Base-by-base conservation (phyloP, 2,329 filamentous ascomycete species). In the Lachnellula hyalina region DNA sequence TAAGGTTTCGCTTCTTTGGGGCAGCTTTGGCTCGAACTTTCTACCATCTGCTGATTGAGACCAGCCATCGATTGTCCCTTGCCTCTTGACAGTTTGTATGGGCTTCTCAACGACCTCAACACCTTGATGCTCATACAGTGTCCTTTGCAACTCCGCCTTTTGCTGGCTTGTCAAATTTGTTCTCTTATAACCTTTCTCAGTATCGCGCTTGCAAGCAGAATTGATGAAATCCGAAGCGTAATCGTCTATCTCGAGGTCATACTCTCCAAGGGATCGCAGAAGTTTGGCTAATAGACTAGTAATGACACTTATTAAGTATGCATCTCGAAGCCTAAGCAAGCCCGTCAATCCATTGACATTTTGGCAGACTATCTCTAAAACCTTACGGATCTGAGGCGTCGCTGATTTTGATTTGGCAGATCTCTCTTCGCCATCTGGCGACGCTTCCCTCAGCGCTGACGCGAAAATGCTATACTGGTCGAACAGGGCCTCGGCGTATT, bases 241-340 rank as follows among this genome's bases (percentile, higher is more conserved):
- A 14, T 80, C 69, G 38, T 84, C 81, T 32, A 96, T 81, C 51
- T 85, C 83, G 62, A 96, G 84, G 51, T 82, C 79, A 49, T 89
- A 86, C 61, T 92, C 86, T 41, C 85, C 84, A n/a, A 99, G 76
- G 21, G 90, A 86, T 14, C 82, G 82, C 36, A 99, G 79, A 55
- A 99, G 85, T 69, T 96, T 96, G 63, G 85, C 84, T 34, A 96
- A 82, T 28, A 97, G 81, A 28, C 84, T 85, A 48, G 96, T 90
- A 14, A 93, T 86, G 40, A 90, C 90, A 56, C 81, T 84, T 36
- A 94, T 86, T 7, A 99, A 80, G 71, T 91, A 96, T 53, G 84
- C 80, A 69, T 99, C 94, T 59, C 93, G 87, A 4, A 99, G 79
- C 54, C 94, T 85, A 52, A 99, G 81, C 90, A 96, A 96, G 68